Evolutionary conservation across 108 stramenopile species (phyloP).

Genomic region (Cyclotella cryptica): DNA sequence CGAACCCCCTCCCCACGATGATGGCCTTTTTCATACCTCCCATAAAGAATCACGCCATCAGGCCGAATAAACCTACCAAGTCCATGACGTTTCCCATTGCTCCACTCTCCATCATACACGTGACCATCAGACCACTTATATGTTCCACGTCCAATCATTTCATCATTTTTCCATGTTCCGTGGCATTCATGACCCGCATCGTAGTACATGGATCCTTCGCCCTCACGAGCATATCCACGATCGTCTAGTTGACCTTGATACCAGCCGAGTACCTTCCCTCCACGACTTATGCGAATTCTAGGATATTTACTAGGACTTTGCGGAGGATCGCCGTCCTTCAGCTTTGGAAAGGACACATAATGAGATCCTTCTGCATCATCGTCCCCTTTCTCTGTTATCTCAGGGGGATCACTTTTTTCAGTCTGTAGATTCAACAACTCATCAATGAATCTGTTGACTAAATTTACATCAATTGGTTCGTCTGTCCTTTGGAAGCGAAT

Average conservation of each 20-base stretch:
- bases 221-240: slow-evolving; percentile 32
- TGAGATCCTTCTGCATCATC: neutral
- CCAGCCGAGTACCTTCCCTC: slow-evolving; percentile 48
- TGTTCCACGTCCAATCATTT: slow-evolving; percentile 44
- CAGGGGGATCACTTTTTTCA: slow-evolving; percentile 5
- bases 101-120: slow-evolving; percentile 45
- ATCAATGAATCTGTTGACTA: slow-evolving; percentile 43
- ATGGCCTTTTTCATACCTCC: slow-evolving; percentile 45
- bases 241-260: slow-evolving; percentile 41
- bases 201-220: slow-evolving; percentile 47
- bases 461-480: slow-evolving; percentile 15
- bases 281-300: slow-evolving; percentile 33
- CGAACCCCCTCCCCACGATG: slow-evolving; percentile 45
- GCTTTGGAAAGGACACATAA: neutral
- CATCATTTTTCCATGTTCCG: slow-evolving; percentile 43
- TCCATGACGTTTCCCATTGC: slow-evolving; percentile 42
- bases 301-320: too few species aligned
- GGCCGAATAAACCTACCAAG: slow-evolving; percentile 47
- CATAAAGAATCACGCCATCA: slow-evolving; percentile 44
- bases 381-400: too few species aligned
- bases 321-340: slow-evolving; percentile 9
- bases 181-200: slow-evolving; percentile 47
- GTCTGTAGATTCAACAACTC: slow-evolving; percentile 19
- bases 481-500: slow-evolving; percentile 26
- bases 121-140: slow-evolving; percentile 47